Percentiles rank a stretch among this genome's conserved stretches.
These are phyloP conservation scores for Chenopodium quinoa DNA, from an alignment of 148 eudicot species.

Conservation along the genomic window DNA sequence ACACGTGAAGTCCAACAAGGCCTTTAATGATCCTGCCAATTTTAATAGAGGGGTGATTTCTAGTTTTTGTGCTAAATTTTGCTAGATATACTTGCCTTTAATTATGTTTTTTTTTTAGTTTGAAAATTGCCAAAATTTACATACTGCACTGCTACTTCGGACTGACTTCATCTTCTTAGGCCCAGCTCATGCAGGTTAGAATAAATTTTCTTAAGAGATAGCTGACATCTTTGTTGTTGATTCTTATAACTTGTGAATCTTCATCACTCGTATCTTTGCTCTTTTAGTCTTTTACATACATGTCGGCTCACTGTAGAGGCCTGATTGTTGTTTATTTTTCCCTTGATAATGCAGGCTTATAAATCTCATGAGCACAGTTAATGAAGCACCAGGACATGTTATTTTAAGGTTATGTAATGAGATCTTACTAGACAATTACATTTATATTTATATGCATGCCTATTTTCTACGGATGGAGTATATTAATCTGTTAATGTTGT, in stretches of 20 bases:
- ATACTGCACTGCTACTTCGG: neutral
- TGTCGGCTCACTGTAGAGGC: neutral
- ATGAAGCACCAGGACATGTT: slow-evolving; percentile 27
- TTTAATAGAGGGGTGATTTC: neutral
- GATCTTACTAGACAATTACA: neutral
- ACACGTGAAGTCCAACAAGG: neutral
- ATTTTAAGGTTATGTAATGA: slow-evolving; percentile 41
- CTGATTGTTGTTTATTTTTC: neutral
- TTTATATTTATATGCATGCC: neutral
- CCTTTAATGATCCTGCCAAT: neutral
- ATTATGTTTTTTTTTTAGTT: neutral
- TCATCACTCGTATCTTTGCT: neutral
- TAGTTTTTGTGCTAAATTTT: neutral
- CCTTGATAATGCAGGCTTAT: slow-evolving; percentile 44
- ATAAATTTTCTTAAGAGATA: neutral
- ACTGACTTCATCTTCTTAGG: neutral
- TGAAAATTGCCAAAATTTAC: neutral
- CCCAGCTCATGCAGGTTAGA: neutral
- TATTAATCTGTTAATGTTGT: neutral
- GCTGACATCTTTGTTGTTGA: neutral
- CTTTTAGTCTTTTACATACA: neutral
- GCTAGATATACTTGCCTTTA: neutral
- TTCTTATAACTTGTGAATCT: neutral
- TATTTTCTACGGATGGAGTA: neutral
- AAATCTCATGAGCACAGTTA: slow-evolving; percentile 36